These are phyloP conservation scores for Penicillium concentricum DNA, from an alignment of 2,329 filamentous ascomycete genomes.

Conservation along the genomic window DNA sequence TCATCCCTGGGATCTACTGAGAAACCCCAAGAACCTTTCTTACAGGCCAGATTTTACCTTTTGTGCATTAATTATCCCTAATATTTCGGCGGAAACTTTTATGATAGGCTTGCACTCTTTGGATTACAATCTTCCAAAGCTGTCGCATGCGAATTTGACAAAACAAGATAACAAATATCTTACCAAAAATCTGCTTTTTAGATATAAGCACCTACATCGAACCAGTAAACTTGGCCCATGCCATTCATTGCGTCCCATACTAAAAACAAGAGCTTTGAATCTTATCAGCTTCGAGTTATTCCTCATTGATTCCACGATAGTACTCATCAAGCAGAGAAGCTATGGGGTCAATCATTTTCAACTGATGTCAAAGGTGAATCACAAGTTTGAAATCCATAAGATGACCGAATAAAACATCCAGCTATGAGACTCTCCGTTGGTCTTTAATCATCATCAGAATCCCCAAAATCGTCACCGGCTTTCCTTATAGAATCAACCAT, in stretches of 20 bases:
- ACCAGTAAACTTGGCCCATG: neutral
- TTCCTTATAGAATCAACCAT: neutral
- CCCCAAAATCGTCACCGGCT: neutral
- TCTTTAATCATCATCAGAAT: neutral
- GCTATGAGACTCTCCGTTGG: neutral
- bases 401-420: neutral
- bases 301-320: neutral
- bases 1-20: conserved; percentile 82
- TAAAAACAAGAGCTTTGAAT: neutral
- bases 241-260: neutral
- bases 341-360: neutral
- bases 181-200: neutral
- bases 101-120: neutral
- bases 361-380: neutral
- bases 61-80: neutral
- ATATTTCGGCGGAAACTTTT: neutral
- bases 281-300: neutral
- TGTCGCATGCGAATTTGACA: neutral
- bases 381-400: neutral
- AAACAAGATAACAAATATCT: too few species aligned
- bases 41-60: neutral
- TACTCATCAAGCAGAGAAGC: neutral
- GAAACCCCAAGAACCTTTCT: neutral
- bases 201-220: neutral
- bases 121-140: neutral